Conservation (phyloP, 2,329 filamentous ascomycete species). For the Lanzia echinophila region DNA sequence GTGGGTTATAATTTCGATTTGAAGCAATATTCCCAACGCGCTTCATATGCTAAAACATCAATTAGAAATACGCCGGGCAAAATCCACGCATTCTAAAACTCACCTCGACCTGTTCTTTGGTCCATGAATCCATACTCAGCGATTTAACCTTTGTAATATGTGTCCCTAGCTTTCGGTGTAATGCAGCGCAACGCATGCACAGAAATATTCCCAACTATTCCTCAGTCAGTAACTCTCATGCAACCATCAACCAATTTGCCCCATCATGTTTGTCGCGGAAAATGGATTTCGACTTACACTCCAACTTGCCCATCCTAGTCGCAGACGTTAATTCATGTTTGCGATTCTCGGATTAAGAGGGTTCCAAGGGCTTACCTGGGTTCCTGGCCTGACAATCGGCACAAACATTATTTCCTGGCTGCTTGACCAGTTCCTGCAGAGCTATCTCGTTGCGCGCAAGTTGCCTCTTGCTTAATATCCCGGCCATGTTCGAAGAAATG, state of each 20-base stretch:
- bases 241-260: not conserved
- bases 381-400: conserved; percentile 90
- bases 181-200: conserved; percentile 92
- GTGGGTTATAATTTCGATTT: conserved; percentile 85
- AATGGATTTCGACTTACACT: conserved; percentile 26
- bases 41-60: conserved; percentile 71
- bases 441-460: conserved; percentile 94
- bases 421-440: conserved; percentile 81
- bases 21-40: conserved; percentile 78
- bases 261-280: not conserved
- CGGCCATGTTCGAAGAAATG: conserved; percentile 49
- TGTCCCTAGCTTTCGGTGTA: conserved; percentile 94
- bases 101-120: conserved; percentile 92
- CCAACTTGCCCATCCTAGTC: conserved; percentile 32
- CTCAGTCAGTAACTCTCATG: conserved; percentile 17
- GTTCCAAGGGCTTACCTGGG: conserved; percentile 59
- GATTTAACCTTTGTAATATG: conserved; percentile 99
- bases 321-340: not conserved
- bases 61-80: conserved; percentile 13
- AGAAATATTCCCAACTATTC: conserved; percentile 84
- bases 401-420: conserved; percentile 87
- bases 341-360: too few relatives aligned
- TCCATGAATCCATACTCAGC: conserved; percentile 97
- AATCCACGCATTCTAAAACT: conserved; percentile 25
- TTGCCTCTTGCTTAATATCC: conserved; percentile 84